Base-by-base conservation (phyloP, 75 land plant genomes). In the Ceratopteris richardii region DNA sequence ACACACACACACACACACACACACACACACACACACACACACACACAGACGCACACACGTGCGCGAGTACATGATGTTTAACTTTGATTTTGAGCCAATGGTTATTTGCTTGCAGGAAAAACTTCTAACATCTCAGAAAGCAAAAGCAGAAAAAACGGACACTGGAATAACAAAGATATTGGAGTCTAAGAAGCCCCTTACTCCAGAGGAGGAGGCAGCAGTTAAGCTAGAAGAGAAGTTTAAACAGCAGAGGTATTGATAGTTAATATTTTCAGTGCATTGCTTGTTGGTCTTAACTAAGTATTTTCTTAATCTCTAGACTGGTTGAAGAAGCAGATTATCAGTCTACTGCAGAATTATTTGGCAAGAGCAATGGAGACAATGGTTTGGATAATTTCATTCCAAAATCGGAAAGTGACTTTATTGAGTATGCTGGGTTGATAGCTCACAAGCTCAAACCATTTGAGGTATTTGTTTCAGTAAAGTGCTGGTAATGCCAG, bases 251-350 rank as follows among this genome's bases (percentile, higher is more conserved):
- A 72, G 96, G 96, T 90, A 46, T 58, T 31, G 0, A 10, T 16
- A 22, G 48, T 19, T 19, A 1, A 24, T 17, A 54, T 33, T 2
- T 17, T 4, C 4, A 3, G n/a, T 20, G 5, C 2, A 2, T 46
- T 33, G 3, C 7, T 33, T 3, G 7, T 33, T 33, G 9, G 9
- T 3, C 3, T 33, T 33, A 4, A 9, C 1, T 20, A n/a, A 14
- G 21, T 46, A 2, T 2, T 4, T 46, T 2, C n/a, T 4, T 2
- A 7, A 2, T 46, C 21, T 20, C 14, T 48, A 93, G 98, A 58
- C 81, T 93, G 27, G 87, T 85, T 0, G 98, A 93, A 73, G 98
- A 93, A 63, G 82, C 96, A 10, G 98, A 93, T 62, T 93, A 80
- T 68, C 80, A 75, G 69, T 66, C 80, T 48, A 88, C 98, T 22